Evolutionary conservation across 2,329 filamentous ascomycete species (phyloP).

Genomic region (Ascochyta pisi): DNA sequence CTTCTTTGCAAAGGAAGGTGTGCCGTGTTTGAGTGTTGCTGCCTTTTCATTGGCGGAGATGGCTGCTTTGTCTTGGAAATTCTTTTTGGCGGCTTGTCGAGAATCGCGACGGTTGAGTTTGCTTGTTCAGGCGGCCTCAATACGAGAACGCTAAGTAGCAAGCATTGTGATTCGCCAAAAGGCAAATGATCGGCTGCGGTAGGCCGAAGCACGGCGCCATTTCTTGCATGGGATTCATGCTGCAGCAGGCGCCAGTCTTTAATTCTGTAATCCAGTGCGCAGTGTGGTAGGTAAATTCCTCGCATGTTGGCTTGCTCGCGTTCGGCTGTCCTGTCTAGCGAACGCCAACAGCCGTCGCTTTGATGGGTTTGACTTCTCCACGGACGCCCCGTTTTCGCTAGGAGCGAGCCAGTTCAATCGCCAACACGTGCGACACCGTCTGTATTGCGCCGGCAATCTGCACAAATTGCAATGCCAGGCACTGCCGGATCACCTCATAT

Average conservation of each 20-base stretch:
- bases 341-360: slow-evolving; percentile 1
- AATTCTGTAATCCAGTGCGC: background rate
- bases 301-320: slow-evolving; percentile 1
- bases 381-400: slow-evolving; percentile 12
- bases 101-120: slow-evolving; percentile 12
- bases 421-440: slow-evolving; percentile 3
- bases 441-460: slow-evolving; percentile 2
- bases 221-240: slow-evolving; percentile 6
- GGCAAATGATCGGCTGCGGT: slow-evolving; percentile 6
- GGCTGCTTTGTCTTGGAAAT: slow-evolving; percentile 11
- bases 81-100: slow-evolving; percentile 17
- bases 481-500: background rate
- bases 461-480: slow-evolving; percentile 6
- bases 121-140: slow-evolving; percentile 14
- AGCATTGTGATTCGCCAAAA: slow-evolving; percentile 15
- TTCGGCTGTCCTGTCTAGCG: slow-evolving; percentile 9
- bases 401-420: slow-evolving; percentile 5
- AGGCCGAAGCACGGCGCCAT: slow-evolving; percentile 7
- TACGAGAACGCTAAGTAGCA: slow-evolving; percentile 16
- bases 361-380: slow-evolving; percentile 12
- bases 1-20: slow-evolving; percentile 6
- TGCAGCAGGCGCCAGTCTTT: slow-evolving; percentile 1
- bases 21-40: slow-evolving; percentile 1
- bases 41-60: background rate
- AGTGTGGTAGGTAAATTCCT: background rate